Evolutionary conservation across 176 grass and related monocot species (phyloP).

Genomic region (Saccharum spontaneum): DNA sequence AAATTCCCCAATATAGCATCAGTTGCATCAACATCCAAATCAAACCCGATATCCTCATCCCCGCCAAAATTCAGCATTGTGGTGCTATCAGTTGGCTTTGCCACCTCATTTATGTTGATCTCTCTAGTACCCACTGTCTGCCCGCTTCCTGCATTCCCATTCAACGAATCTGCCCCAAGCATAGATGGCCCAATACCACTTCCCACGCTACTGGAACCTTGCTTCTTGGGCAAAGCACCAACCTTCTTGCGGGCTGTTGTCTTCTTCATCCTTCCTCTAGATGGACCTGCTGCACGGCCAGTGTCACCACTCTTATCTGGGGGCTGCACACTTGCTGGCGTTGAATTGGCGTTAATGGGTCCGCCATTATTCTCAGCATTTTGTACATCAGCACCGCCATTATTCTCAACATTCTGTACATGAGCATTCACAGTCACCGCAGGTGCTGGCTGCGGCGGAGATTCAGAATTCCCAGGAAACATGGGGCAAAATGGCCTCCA

Average conservation of each 20-base stretch:
- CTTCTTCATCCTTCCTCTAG: conserved; percentile 67
- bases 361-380: conserved; percentile 19
- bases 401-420: not conserved
- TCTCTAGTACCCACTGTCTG: conserved; percentile 33
- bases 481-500: conserved; percentile 84
- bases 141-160: conserved; percentile 28
- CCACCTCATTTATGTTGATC: conserved; percentile 94
- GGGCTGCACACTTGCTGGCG: conserved; percentile 10
- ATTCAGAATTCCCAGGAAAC: conserved; percentile 39
- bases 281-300: conserved; percentile 4
- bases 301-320: not conserved
- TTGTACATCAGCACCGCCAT: conserved; percentile 6
- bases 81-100: conserved; percentile 52
- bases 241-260: conserved; percentile 88
- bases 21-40: conserved; percentile 81
- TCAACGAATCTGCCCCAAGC: conserved; percentile 12
- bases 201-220: conserved; percentile 5
- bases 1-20: conserved; percentile 91
- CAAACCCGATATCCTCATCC: conserved; percentile 64
- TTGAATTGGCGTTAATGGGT: conserved; percentile 19
- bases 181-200: conserved; percentile 29
- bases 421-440: conserved; percentile 8
- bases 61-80: conserved; percentile 37
- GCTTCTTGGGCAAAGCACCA: conserved; percentile 43
- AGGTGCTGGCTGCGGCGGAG: conserved; percentile 37